Base-by-base conservation (phyloP, 148 eudicot genomes). In the Talinum fruticosum region DNA sequence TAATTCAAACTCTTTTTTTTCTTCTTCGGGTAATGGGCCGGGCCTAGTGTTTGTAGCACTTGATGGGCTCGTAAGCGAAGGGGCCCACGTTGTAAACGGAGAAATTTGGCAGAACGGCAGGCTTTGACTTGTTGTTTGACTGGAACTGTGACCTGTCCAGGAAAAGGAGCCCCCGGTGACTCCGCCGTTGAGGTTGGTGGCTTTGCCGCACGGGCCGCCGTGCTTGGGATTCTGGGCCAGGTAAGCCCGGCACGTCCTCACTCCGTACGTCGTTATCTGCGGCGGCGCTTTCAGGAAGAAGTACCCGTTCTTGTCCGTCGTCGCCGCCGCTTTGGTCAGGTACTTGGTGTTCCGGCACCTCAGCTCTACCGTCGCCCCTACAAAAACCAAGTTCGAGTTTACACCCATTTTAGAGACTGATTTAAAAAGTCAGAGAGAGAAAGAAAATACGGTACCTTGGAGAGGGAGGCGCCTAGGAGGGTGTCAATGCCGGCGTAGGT, bases 401-500 rank as follows among this genome's bases (percentile, higher is more conserved):
- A n/a, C n/a, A n/a, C 41, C 41, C 41, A 37, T 37, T 3, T 41
- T 41, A 41, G 47, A 41, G 47, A 41, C 47, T 8, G 47, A 5
- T 8, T 8, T 3, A 41, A 14, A 37, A 44, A 30, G 21, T 32
- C 26, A 61, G 28, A 38, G 44, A 2, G 26, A 19, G 12, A 32
- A 3, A 26, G 29, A 37, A 67, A 66, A 37, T 8, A 34, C 66
- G 65, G 23, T 57, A 92, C 93, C 92, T 36, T 67, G 14, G 69
- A 94, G 90, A 59, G 98, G 91, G 85, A 69, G 66, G 95, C 90
- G 35, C 74, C 86, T 32, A 65, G 14, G 70, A 92, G 86, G 30
- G 97, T 87, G 41, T 90, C 86, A 73, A 87, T 74, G 34, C 94
- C 98, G 54, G 59, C 26, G 57, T 74, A 89, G 78, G 84, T 82